phyloP scores from a whole-genome alignment of 1,284 basidiomycete genomes.

The Xerocomus alliaceus region DNA sequence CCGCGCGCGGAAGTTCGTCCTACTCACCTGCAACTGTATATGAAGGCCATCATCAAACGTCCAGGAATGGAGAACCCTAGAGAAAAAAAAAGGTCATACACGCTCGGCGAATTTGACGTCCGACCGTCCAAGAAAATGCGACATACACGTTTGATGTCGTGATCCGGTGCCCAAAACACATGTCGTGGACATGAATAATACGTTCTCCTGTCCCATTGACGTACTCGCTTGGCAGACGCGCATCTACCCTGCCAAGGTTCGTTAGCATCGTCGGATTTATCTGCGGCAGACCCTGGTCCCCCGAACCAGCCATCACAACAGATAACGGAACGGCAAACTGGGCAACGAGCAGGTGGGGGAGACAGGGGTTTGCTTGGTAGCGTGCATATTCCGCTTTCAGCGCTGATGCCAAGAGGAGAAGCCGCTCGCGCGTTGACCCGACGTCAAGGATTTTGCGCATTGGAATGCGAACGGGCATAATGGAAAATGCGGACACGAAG shows the following conservation, averaged over 20 bases:
- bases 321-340: constrained; percentile 26
- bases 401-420: constrained; percentile 1
- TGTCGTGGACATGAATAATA: neutral
- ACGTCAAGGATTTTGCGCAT: constrained; percentile 10
- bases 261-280: constrained; percentile 37
- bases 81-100: neutral
- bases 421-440: neutral
- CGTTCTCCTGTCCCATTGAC: neutral
- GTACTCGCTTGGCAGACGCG: neutral
- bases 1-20: neutral
- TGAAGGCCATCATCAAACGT: constrained; percentile 1
- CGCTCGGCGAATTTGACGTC: too few species aligned
- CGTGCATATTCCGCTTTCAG: neutral
- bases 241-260: constrained; percentile 1
- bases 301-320: neutral
- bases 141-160: constrained; percentile 3
- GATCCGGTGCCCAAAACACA: constrained; percentile 4
- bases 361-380: constrained; percentile 10
- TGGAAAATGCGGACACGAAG: constrained; percentile 11
- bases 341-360: constrained; percentile 38
- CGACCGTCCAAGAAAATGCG: too few species aligned
- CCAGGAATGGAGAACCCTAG: constrained; percentile 2
- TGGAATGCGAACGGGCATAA: constrained; percentile 14
- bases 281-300: neutral
- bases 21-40: constrained; percentile 2